These are phyloP conservation scores for Vitis hybrid DNA, from an alignment of 177 flowering plant species.

Conservation along the genomic window DNA sequence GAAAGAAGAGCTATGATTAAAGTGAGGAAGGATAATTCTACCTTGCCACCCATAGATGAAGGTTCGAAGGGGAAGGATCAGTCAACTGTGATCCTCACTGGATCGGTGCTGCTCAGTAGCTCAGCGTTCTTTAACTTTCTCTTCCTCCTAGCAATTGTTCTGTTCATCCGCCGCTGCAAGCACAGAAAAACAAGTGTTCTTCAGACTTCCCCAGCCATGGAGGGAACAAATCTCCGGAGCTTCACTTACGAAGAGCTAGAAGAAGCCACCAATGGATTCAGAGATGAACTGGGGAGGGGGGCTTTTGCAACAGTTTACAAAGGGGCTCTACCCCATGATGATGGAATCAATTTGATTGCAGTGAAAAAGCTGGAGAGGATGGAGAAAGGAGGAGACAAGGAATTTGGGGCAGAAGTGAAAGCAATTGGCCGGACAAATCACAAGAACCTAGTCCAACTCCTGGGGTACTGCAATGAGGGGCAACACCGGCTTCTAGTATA, in stretches of 20 bases:
- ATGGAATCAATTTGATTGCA: conserved; percentile 19
- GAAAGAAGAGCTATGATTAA: conserved; percentile 20
- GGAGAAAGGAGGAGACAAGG: conserved; percentile 33
- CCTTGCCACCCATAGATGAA: not conserved
- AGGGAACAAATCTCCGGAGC: conserved; percentile 16
- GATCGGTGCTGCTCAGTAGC: conserved; percentile 34
- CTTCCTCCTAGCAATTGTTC: conserved; percentile 4
- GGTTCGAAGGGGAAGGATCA: conserved; percentile 2
- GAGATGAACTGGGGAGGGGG: conserved; percentile 39
- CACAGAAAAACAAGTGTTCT: conserved; percentile 2
- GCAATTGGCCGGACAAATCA: conserved; percentile 53
- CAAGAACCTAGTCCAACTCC: conserved; percentile 46
- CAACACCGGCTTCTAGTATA: conserved; percentile 39
- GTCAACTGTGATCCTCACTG: conserved; percentile 11
- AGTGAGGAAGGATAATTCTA: conserved; percentile 10
- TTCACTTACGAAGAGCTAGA: conserved; percentile 30
- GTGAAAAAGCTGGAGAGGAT: conserved; percentile 44
- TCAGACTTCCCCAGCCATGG: no score
- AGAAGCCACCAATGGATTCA: conserved; percentile 35
- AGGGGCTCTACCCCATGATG: conserved; percentile 21
- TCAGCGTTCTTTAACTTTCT: conserved; percentile 33
- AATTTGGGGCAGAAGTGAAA: conserved; percentile 43
- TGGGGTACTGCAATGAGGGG: conserved; percentile 51
- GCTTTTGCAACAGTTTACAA: conserved; percentile 46
- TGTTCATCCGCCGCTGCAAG: not conserved